Evolutionary conservation across 306 rosid species (phyloP), one percentile per base, ranked within the genome.

Genomic region (Lathyrus aphaca): DNA sequence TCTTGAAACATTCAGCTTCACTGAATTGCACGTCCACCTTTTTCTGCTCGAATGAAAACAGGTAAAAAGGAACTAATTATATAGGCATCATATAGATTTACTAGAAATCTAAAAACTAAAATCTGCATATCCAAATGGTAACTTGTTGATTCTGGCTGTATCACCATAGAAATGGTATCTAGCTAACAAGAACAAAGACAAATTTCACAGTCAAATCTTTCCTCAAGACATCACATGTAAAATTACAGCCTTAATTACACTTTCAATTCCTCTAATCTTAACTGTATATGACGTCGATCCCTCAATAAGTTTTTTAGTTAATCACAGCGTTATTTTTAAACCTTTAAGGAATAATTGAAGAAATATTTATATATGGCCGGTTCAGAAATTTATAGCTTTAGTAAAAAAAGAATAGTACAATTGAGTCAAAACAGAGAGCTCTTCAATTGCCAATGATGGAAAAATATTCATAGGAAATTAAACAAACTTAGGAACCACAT

Each of bases 1-100:
- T 89, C 85, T 83, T 87, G 86, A 75, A 64, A 77, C 99, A 94
- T 73, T 87, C 96, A 0, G 99, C 97, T 83, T 94, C 99, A 64
- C 44, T 73, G 86, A 76, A 94, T 61, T 64, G 81, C 25, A 91
- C 67, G 30, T 81, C 82, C 51, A 87, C 81, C 12, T 38, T 85
- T 86, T 91, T 94, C 97, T 94, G 95, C 74, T 55, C 19, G 43
- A 51, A 58, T 5, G 9, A 78, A 66, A 73, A 60, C 35, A 69
- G 68, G 43, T 35, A 43, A 55, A 53, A 30, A 63, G 13, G 30
- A 13, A 32, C 59, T 37, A 50, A 59, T 81, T 66, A 53, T 10
- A 23, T 9, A 17, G 43, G 10, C 60, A 38, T 53, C 10, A 8
- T 18, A 56, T 37, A 35, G 18, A 27, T 44, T 68, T 17, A 8